Evolutionary conservation across 169 alveolate genomes (phyloP).

Genomic region (Plasmodium vivax): DNA sequence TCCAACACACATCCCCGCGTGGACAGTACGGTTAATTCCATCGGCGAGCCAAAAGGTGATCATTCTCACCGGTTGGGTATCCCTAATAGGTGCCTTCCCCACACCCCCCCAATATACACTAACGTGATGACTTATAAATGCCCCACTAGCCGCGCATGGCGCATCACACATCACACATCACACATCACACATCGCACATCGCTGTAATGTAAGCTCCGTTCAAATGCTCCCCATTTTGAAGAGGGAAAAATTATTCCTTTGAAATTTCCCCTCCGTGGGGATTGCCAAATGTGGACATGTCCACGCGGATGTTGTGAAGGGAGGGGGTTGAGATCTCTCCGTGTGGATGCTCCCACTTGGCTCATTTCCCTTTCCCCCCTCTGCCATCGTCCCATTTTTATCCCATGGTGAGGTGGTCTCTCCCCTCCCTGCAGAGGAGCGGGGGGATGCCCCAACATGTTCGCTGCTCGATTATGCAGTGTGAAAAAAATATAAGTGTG

Average conservation of each 20-base stretch:
- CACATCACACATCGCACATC: background rate
- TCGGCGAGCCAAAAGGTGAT: background rate
- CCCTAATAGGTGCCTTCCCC: background rate
- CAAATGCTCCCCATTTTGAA: background rate
- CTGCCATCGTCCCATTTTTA: background rate
- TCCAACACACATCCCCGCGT: background rate
- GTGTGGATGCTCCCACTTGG: background rate
- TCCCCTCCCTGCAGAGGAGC: background rate
- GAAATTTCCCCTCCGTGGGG: background rate
- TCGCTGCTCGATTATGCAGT: background rate
- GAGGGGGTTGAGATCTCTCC: background rate
- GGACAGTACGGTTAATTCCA: background rate
- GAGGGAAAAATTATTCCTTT: background rate
- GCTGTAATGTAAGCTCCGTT: background rate
- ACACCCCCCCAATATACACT: background rate
- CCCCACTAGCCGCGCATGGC: too few species aligned
- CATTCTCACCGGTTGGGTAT: background rate
- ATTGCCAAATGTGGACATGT: background rate
- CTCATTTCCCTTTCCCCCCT: background rate
- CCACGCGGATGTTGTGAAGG: background rate
- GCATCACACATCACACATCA: too few species aligned
- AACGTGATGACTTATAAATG: background rate
- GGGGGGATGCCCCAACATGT: background rate
- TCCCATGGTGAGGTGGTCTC: background rate
- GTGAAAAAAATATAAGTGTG: background rate